Conservation (phyloP, 2,329 filamentous ascomycete species). For the Penicillium sp. region DNA sequence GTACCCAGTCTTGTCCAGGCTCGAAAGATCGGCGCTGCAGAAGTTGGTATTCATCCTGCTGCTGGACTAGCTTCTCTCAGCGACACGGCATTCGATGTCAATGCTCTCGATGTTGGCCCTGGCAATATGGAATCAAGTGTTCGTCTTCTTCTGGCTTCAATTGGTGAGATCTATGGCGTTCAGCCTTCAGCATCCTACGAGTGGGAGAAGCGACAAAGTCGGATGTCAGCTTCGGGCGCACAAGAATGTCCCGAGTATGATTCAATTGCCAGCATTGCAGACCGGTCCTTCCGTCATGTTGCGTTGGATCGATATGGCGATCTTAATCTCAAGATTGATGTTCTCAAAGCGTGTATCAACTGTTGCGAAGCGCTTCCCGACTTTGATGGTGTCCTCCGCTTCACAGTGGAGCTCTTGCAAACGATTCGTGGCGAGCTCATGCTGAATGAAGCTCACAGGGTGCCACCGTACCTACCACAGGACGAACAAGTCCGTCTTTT, state of each 20-base stretch:
- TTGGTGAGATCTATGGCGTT: conserved; percentile 50
- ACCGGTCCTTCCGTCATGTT: conserved; percentile 54
- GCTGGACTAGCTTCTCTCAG: conserved; percentile 80
- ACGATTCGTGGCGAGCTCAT: conserved; percentile 78
- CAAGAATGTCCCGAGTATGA: conserved; percentile 39
- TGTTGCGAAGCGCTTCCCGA: conserved; percentile 94
- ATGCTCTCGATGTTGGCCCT: conserved; percentile 49
- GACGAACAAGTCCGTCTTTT: conserved; percentile 88
- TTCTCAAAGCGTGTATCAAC: conserved; percentile 87
- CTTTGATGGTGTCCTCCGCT: conserved; percentile 85
- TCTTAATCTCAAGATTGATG: conserved; percentile 78
- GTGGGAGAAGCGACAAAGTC: conserved; percentile 38
- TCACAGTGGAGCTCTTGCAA: conserved; percentile 82
- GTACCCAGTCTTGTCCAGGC: conserved; percentile 88
- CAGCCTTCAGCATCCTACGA: conserved; percentile 46
- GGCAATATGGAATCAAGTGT: conserved; percentile 52
- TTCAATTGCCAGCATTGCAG: conserved; percentile 47
- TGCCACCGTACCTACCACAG: conserved; percentile 70
- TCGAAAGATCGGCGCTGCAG: conserved; percentile 89
- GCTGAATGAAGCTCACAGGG: conserved; percentile 71
- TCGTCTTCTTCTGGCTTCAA: conserved; percentile 45
- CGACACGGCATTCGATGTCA: conserved; percentile 53
- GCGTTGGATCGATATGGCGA: conserved; percentile 71
- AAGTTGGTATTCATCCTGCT: conserved; percentile 92
- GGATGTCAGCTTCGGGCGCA: conserved; percentile 27